Evolutionary conservation across 306 rosid species (phyloP).

Genomic region (Notholithocarpus densiflorus): DNA sequence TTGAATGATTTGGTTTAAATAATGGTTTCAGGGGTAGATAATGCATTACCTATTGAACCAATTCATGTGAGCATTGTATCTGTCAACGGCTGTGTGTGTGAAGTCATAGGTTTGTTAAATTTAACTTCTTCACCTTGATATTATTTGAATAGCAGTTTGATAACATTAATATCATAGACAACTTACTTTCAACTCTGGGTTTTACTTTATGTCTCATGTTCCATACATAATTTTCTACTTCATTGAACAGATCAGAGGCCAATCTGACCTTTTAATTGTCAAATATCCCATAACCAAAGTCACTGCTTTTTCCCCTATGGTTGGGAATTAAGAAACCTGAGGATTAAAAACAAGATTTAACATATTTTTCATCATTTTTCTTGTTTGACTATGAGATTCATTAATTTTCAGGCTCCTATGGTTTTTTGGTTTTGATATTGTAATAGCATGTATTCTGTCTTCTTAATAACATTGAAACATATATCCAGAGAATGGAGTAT

Average conservation of each 20-base stretch:
- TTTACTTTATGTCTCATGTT: no score
- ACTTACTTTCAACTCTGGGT: no score
- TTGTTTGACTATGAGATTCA: neutral
- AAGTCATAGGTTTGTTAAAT: constrained; percentile 48
- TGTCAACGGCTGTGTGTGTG: constrained; percentile 37
- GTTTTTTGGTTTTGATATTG: neutral
- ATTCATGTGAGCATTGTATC: constrained; percentile 40
- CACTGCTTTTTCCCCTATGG: no score
- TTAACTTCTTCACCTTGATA: neutral
- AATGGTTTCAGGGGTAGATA: constrained; percentile 57
- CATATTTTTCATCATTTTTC: neutral
- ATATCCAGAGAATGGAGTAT: constrained; percentile 48
- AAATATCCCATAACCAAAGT: no score
- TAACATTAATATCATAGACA: neutral
- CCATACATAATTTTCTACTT: no score
- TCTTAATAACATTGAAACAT: constrained; percentile 17
- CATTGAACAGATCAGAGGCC: no score
- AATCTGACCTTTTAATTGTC: no score
- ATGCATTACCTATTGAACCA: constrained; percentile 63
- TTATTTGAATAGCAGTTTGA: neutral
- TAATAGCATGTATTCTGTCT: constrained; percentile 5
- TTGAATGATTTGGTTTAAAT: neutral
- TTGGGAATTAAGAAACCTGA: neutral
- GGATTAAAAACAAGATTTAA: neutral
- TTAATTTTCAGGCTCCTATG: neutral